These are phyloP conservation scores for Pseudogymnoascus sp. DNA, from an alignment of 2,329 filamentous ascomycete species.

Conservation along the genomic window DNA sequence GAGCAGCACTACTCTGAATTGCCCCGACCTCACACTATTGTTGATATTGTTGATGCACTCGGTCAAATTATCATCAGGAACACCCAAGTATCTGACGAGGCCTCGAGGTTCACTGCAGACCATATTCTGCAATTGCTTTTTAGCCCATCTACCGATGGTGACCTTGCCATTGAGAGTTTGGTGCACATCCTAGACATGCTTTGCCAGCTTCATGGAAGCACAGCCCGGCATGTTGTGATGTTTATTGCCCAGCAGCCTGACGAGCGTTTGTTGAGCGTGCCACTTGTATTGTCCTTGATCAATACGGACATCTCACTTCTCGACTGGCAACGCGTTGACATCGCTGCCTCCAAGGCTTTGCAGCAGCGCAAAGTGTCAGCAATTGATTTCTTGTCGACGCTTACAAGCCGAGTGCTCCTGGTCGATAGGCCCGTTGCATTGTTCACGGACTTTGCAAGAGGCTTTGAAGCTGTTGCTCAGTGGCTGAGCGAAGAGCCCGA, in stretches of 20 bases:
- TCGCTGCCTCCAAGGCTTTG: slow-evolving; percentile 65
- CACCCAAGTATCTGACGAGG: slow-evolving; percentile 52
- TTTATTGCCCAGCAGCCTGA: slow-evolving; percentile 50
- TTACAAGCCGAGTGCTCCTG: slow-evolving; percentile 71
- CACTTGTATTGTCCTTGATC: slow-evolving; percentile 48
- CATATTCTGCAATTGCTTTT: slow-evolving; percentile 52
- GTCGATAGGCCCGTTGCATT: slow-evolving; percentile 70
- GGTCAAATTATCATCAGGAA: slow-evolving; percentile 55
- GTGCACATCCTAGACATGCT: slow-evolving; percentile 54
- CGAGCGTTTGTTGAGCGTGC: slow-evolving; percentile 47
- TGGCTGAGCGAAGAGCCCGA: slow-evolving; percentile 71
- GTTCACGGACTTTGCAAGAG: slow-evolving; percentile 77
- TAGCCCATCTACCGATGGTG: slow-evolving; percentile 41
- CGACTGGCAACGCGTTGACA: slow-evolving; percentile 58
- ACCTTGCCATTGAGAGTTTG: slow-evolving; percentile 50
- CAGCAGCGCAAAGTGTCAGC: slow-evolving; percentile 61
- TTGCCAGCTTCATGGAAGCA: slow-evolving; percentile 47
- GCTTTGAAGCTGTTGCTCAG: slow-evolving; percentile 68
- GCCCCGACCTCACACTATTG: slow-evolving; percentile 47
- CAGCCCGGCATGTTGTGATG: slow-evolving; percentile 45
- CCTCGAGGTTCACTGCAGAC: slow-evolving; percentile 50
- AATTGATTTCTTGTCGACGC: slow-evolving; percentile 68
- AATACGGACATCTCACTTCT: slow-evolving; percentile 46
- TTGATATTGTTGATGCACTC: slow-evolving; percentile 55
- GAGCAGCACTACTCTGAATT: slow-evolving; percentile 55